Conservation (phyloP, 768 basidiomycete species). For the Chalciporus sphaerocephalus region DNA sequence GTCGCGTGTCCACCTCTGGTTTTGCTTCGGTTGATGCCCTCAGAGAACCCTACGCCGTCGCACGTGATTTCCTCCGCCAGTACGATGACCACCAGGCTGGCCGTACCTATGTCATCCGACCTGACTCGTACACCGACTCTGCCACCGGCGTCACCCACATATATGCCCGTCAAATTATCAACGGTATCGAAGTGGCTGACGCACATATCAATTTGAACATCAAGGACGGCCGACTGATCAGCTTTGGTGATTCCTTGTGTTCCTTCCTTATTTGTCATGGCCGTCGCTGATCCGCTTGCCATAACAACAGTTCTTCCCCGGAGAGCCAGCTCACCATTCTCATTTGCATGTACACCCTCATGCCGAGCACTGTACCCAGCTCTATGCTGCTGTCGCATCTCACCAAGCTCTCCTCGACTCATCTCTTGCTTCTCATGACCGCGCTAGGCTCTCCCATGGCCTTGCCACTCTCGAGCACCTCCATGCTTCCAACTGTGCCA, state of each 20-base stretch:
- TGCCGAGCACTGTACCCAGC: constrained; percentile 48
- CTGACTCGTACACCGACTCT: constrained; percentile 84
- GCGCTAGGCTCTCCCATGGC: constrained; percentile 11
- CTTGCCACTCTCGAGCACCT: constrained; percentile 40
- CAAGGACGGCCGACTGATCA: constrained; percentile 76
- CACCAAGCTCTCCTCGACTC: constrained; percentile 30
- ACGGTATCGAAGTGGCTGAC: constrained; percentile 84
- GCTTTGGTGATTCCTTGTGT: constrained; percentile 83
- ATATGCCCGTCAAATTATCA: constrained; percentile 79
- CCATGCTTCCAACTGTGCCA: constrained; percentile 54
- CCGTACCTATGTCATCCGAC: constrained; percentile 55
- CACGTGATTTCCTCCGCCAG: constrained; percentile 51
- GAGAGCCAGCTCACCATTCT: constrained; percentile 34
- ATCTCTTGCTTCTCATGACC: constrained; percentile 10
- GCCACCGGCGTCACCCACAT: constrained; percentile 86
- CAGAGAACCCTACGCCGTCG: constrained; percentile 57
- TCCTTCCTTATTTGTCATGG: neutral
- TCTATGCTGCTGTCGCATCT: constrained; percentile 31
- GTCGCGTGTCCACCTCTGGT: constrained; percentile 19
- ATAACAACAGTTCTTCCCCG: constrained; percentile 67
- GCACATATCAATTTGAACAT: constrained; percentile 94
- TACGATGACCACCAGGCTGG: constrained; percentile 35
- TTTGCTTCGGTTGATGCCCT: constrained; percentile 38
- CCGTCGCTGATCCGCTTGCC: constrained; percentile 4
- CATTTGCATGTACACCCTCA: constrained; percentile 44